Evolutionary conservation across 768 basidiomycete species (phyloP).

Genomic region (Suillus variegatus): DNA sequence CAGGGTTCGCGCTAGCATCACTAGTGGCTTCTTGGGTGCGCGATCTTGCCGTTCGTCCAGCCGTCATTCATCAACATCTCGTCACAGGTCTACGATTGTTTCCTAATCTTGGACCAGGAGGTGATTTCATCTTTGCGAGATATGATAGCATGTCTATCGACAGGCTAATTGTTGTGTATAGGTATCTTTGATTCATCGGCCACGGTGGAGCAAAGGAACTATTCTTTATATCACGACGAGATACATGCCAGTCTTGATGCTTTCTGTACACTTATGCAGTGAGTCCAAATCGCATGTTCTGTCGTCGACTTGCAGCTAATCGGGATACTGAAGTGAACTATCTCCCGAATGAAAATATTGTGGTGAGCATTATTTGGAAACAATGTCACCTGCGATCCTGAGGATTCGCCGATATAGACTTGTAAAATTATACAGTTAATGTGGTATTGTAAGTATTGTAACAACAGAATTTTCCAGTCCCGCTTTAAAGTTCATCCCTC

Average conservation of each 20-base stretch:
- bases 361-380: neutral
- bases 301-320: neutral
- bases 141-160: neutral
- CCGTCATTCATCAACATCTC: neutral
- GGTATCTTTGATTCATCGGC: neutral
- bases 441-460: neutral
- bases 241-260: neutral
- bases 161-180: neutral
- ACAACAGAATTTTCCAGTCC: neutral
- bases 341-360: neutral
- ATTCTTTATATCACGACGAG: neutral
- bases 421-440: neutral
- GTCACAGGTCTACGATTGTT: neutral
- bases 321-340: neutral
- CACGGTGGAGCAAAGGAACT: neutral
- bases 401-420: neutral
- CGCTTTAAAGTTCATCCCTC: neutral
- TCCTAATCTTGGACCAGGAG: constrained; percentile 3
- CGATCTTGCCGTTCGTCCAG: neutral
- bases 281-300: neutral
- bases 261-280: neutral
- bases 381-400: neutral
- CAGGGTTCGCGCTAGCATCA: neutral
- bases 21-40: neutral
- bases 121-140: neutral